These are phyloP conservation scores for Pleurotus eryngii DNA, from an alignment of 768 basidiomycete species.

Conservation along the genomic window DNA sequence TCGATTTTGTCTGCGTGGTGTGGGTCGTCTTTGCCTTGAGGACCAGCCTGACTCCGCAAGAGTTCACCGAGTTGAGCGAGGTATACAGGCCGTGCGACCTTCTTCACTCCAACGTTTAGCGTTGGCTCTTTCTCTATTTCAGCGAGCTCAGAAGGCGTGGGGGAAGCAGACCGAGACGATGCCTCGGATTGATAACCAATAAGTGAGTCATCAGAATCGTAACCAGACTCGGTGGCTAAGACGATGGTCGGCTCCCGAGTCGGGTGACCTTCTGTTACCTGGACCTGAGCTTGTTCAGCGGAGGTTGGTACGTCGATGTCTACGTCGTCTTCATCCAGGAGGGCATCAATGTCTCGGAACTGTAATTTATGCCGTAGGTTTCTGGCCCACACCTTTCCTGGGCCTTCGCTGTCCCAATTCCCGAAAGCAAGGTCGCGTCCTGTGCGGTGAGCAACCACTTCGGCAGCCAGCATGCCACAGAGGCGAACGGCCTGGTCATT, in stretches of 20 bases:
- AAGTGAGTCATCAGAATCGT: slow-evolving; percentile 85
- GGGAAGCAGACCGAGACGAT: slow-evolving; percentile 73
- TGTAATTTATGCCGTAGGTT: slow-evolving; percentile 51
- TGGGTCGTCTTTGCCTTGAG: slow-evolving; percentile 49
- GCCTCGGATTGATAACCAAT: slow-evolving; percentile 71
- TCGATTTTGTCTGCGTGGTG: slow-evolving; percentile 76
- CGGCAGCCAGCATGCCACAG: slow-evolving; percentile 92
- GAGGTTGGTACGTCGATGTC: background rate
- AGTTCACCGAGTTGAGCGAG: slow-evolving; percentile 79
- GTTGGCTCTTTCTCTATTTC: slow-evolving; percentile 88
- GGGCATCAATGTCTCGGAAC: slow-evolving; percentile 50
- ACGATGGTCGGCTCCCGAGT: slow-evolving; percentile 15
- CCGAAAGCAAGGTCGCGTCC: slow-evolving; percentile 75
- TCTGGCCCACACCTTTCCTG: slow-evolving; percentile 63
- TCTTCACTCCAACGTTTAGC: slow-evolving; percentile 65
- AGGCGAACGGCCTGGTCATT: slow-evolving; percentile 71
- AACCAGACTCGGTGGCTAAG: slow-evolving; percentile 27
- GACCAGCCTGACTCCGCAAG: slow-evolving; percentile 57
- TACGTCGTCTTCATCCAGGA: slow-evolving; percentile 18
- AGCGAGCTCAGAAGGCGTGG: slow-evolving; percentile 74
- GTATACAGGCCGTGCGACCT: slow-evolving; percentile 82
- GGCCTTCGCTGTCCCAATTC: slow-evolving; percentile 77
- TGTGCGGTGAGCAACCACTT: slow-evolving; percentile 62
- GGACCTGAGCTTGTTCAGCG: background rate
- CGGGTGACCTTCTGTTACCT: background rate